Evolutionary conservation across 441 rosid species (phyloP).

Genomic region (Brassica hybrid): DNA sequence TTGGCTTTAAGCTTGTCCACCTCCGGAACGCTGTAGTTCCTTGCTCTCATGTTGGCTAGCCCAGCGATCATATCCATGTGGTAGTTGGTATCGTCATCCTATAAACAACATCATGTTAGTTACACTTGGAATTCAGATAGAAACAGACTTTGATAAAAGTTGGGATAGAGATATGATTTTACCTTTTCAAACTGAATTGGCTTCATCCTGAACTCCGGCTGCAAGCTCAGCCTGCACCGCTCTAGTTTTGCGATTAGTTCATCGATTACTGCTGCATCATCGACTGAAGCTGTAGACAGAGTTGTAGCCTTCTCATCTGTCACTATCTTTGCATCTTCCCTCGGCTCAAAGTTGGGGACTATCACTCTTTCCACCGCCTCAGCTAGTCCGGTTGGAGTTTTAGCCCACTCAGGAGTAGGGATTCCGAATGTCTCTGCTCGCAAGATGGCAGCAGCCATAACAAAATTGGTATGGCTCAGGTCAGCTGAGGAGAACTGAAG

Average conservation of each 20-base stretch:
- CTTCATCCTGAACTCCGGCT: conserved; percentile 81
- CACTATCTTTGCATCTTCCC: conserved; percentile 78
- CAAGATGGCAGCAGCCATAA: conserved; percentile 80
- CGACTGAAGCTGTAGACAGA: conserved; percentile 67
- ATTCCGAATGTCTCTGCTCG: conserved; percentile 94
- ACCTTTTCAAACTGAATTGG: conserved; percentile 99
- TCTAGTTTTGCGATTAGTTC: conserved; percentile 69
- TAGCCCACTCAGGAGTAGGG: conserved; percentile 82
- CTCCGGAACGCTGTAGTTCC: conserved; percentile 94
- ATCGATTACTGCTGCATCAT: conserved; percentile 80
- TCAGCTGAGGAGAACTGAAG: conserved; percentile 78
- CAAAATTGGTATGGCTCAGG: conserved; percentile 70
- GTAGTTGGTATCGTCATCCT: conserved; percentile 97
- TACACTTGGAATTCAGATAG: background rate
- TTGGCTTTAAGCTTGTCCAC: conserved; percentile 98
- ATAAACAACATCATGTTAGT: conserved; percentile 29
- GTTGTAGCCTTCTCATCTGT: conserved; percentile 96
- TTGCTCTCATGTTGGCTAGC: conserved; percentile 99
- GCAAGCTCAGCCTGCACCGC: conserved; percentile 55
- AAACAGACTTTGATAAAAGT: background rate
- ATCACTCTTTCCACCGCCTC: conserved; percentile 76
- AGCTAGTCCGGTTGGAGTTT: conserved; percentile 59
- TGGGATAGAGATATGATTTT: conserved; percentile 7
- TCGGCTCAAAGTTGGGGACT: conserved; percentile 89
- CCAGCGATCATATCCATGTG: conserved; percentile 98